Percentiles rank a stretch among this genome's conserved stretches.
Evolutionary conservation across 306 rosid species (phyloP).

Genomic region (Coriaria nepalensis): DNA sequence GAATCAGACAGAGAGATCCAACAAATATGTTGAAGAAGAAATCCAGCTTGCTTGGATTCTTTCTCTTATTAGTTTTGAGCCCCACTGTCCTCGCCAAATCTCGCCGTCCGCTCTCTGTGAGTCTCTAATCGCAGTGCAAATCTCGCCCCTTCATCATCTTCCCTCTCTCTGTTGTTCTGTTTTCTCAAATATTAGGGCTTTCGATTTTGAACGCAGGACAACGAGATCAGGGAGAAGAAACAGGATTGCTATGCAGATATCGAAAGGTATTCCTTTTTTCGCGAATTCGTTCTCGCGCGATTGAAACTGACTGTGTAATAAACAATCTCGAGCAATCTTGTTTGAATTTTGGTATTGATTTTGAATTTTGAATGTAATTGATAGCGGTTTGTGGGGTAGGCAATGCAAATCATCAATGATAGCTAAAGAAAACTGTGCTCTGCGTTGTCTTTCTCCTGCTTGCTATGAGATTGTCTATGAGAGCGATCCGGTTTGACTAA

Average conservation of each 20-base stretch:
- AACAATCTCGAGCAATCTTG: neutral
- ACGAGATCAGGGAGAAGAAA: constrained; percentile 57
- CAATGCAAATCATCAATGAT: constrained; percentile 52
- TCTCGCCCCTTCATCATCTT: neutral
- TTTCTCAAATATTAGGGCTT: neutral
- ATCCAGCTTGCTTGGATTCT: constrained; percentile 1
- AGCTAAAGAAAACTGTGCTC: constrained; percentile 84
- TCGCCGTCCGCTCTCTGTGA: constrained; percentile 53
- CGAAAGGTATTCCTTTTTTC: constrained; percentile 36
- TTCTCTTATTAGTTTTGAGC: constrained; percentile 11
- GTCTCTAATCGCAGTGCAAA: neutral
- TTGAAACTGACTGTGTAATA: too few species aligned
- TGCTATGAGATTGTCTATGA: constrained; percentile 68
- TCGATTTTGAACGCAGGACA: constrained; percentile 30
- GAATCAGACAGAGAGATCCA: too few species aligned
- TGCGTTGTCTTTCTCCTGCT: constrained; percentile 71
- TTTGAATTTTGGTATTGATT: neutral
- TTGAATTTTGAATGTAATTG: neutral
- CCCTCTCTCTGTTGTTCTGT: neutral
- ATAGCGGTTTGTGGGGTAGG: constrained; percentile 85
- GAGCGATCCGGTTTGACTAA: constrained; percentile 68
- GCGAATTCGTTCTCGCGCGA: neutral
- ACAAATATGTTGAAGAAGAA: neutral
- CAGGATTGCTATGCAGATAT: constrained; percentile 75
- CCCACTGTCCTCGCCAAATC: constrained; percentile 50